Base-by-base conservation (phyloP, 1,284 basidiomycete species). In the Ceratobasidium sp. region DNA sequence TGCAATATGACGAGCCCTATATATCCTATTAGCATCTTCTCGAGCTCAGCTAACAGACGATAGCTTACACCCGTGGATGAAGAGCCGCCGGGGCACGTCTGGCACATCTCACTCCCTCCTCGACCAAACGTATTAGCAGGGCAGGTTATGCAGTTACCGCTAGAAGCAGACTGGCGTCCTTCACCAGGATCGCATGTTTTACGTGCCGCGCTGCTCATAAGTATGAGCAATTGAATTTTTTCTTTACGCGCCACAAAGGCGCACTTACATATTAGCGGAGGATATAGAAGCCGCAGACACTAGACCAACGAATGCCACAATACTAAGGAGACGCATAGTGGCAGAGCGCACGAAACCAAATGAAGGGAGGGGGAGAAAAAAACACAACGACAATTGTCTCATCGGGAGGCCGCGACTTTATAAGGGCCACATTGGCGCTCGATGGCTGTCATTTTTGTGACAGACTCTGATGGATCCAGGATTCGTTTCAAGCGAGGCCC, bases 31-130 rank as follows among this genome's bases (percentile, higher is more conserved):
- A n/a, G n/a, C n/a, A n/a, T n/a, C n/a, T n/a, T n/a, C n/a, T n/a
- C n/a, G n/a, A n/a, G n/a, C n/a, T n/a, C n/a, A n/a, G n/a, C 26
- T 3, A 23, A 18, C 3, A 4, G 10, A 3, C 33, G 23, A n/a
- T 9, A 5, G 39, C 69, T 1, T n/a, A 71, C 69, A 13, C 42
- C 18, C 15, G 10, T n/a, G 23, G 67, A 69, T 23, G 67, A 23
- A 2, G 69, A 71, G n/a, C 69, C 53, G 6, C 53, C 69, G 10
- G 69, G 69, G 20, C 69, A 71, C 9, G 51, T 40, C 20, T 58
- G 9, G 69, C 69, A 71, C 10, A 20, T 15, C 20, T 10, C 46
- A 33, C 39, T 18, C 15, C 53, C 53, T 13, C 53, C 69, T 3
- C 33, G 4, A 58, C 69, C 23, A 18, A 42, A 71, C 18, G 23